phyloP scores from a whole-genome alignment of 1,139 yeast species.

The Geotrichum carabidarum region DNA sequence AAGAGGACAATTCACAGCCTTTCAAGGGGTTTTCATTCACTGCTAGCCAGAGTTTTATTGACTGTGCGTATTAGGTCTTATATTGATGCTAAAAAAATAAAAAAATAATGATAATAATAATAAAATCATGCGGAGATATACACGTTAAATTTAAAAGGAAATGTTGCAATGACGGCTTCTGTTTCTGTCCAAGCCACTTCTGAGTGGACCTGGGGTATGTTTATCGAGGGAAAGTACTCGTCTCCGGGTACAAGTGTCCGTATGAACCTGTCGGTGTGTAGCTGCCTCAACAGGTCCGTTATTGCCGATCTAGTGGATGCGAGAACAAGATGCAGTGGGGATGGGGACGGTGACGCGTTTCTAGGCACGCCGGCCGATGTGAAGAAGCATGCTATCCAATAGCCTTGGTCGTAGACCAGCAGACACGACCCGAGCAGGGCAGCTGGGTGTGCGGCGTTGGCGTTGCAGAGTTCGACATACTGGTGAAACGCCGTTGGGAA shows the following conservation, averaged over 20 bases:
- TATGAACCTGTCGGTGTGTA: constrained; percentile 24
- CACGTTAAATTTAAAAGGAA: constrained; percentile 16
- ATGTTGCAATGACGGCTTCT: constrained; percentile 2
- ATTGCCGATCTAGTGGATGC: constrained; percentile 48
- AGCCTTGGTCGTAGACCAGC: constrained; percentile 41
- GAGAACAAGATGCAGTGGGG: constrained; percentile 40
- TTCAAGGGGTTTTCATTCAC: constrained; percentile 37
- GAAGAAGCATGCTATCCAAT: constrained; percentile 57
- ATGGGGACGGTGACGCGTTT: neutral
- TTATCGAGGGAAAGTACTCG: constrained; percentile 31
- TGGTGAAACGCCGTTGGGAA: constrained; percentile 50
- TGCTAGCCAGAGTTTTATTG: constrained; percentile 34
- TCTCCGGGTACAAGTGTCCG: constrained; percentile 18
- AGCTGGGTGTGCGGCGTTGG: constrained; percentile 26
- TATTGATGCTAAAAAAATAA: too few relatives aligned
- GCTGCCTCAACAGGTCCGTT: constrained; percentile 43
- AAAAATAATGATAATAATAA: neutral
- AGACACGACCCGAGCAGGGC: constrained; percentile 52
- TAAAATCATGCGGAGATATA: neutral
- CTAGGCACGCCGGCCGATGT: constrained; percentile 38
- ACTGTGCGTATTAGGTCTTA: constrained; percentile 20
- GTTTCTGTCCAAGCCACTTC: constrained; percentile 38
- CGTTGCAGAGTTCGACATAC: constrained; percentile 48
- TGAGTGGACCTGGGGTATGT: constrained; percentile 75
- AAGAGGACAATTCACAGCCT: constrained; percentile 15